Evolutionary conservation across 805 yeast genomes (phyloP).

Genomic region (Candida alai): DNA sequence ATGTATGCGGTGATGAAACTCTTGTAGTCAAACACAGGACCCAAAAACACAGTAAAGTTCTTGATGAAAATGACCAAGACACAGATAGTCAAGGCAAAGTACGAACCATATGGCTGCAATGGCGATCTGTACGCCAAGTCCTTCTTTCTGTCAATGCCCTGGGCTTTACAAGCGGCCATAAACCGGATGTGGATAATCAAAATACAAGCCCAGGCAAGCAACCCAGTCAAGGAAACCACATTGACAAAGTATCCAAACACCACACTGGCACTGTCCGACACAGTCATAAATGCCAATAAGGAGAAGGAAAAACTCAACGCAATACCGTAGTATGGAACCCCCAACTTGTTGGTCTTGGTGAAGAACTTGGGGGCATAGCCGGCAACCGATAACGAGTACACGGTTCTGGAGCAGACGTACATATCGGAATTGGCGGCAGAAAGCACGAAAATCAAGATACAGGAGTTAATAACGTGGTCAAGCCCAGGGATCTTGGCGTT

Average conservation of each 20-base stretch:
- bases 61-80: constrained; percentile 56
- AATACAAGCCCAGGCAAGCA: constrained; percentile 72
- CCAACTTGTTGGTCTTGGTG: constrained; percentile 59
- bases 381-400: constrained; percentile 67
- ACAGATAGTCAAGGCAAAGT: constrained; percentile 53
- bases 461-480: constrained; percentile 74
- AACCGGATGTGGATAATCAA: constrained; percentile 65
- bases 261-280: constrained; percentile 50
- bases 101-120: constrained; percentile 66
- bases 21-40: constrained; percentile 52
- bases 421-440: constrained; percentile 81
- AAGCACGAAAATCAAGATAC: constrained; percentile 71
- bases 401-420: constrained; percentile 72
- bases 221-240: constrained; percentile 71
- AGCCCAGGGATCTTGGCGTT: constrained; percentile 61
- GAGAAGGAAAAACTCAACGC: constrained; percentile 50
- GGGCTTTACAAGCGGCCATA: constrained; percentile 61
- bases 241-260: constrained; percentile 70
- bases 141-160: constrained; percentile 52
- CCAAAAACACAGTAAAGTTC: constrained; percentile 70
- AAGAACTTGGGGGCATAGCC: constrained; percentile 72
- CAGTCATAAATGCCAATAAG: constrained; percentile 67
- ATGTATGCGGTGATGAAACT: constrained; percentile 76
- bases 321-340: constrained; percentile 67
- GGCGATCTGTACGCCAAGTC: constrained; percentile 62